Evolutionary conservation across 202 grass and related monocot genomes (phyloP).

Genomic region (Schoenoplectus tabernaemontani): DNA sequence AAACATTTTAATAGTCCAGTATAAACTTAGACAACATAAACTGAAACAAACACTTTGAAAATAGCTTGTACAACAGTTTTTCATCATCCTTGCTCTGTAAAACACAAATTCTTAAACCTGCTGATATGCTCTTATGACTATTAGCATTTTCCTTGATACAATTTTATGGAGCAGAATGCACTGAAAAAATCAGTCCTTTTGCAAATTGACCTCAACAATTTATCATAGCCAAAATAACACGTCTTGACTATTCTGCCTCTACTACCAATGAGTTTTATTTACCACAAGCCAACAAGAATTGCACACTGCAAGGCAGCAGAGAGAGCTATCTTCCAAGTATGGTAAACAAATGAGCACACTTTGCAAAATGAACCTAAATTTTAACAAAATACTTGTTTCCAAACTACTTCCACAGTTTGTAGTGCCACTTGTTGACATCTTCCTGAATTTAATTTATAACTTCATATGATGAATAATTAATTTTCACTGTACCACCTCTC

Average conservation of each 20-base stretch:
- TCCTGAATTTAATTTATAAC: background rate
- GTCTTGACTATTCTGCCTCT: background rate
- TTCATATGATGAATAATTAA: background rate
- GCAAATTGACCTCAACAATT: constrained; percentile 1
- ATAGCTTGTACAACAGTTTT: background rate
- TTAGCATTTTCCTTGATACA: background rate
- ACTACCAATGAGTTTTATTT: background rate
- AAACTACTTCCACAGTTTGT: background rate
- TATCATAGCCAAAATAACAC: background rate
- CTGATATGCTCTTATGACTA: background rate
- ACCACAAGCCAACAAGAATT: background rate
- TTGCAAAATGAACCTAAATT: background rate
- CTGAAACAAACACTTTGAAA: background rate
- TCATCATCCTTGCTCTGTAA: background rate
- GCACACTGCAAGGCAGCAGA: background rate
- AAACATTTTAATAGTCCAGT: background rate
- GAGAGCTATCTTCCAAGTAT: background rate
- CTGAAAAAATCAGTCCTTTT: background rate
- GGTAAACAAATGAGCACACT: background rate
- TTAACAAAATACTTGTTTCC: background rate
- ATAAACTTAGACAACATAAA: background rate
- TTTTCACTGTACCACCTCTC: background rate
- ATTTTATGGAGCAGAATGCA: background rate
- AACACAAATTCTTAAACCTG: background rate
- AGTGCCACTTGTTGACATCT: background rate